phyloP scores from a whole-genome alignment of 108 stramenopile genomes.

The Phaeodactylum tricornutum region DNA sequence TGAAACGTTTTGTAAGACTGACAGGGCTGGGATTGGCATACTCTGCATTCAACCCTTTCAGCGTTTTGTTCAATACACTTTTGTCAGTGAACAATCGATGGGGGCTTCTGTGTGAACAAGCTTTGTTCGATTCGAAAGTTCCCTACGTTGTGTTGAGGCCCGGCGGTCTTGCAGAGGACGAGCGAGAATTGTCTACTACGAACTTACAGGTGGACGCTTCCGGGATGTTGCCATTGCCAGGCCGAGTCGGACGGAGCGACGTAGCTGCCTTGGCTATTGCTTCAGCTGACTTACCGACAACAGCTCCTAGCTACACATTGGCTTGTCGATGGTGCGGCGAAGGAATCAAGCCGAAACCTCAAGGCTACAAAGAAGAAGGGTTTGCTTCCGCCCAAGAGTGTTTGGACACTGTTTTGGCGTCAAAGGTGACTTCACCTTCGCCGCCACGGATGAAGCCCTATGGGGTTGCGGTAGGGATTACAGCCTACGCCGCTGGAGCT shows the following conservation, averaged over 20 bases:
- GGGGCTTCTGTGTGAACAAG: constrained; percentile 4
- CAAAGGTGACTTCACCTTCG: background rate
- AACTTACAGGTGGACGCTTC: constrained; percentile 7
- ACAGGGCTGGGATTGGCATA: constrained; percentile 7
- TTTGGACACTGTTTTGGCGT: background rate
- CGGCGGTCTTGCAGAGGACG: constrained; percentile 7
- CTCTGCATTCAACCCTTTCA: constrained; percentile 7
- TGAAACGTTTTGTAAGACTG: constrained; percentile 9
- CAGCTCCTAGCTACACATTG: background rate
- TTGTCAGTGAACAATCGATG: constrained; percentile 7
- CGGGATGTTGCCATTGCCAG: constrained; percentile 5
- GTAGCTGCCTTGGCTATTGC: constrained; percentile 9
- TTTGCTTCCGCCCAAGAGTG: constrained; percentile 7
- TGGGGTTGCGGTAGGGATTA: background rate
- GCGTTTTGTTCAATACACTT: constrained; percentile 9
- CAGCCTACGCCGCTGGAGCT: background rate
- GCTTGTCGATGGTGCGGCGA: constrained; percentile 13
- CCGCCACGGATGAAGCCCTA: background rate
- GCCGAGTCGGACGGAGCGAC: constrained; percentile 6
- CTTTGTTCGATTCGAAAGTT: background rate
- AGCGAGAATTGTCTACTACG: constrained; percentile 5
- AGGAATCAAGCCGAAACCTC: constrained; percentile 12
- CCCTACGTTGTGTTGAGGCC: constrained; percentile 5
- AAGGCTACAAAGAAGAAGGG: constrained; percentile 15
- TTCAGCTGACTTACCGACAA: background rate